phyloP scores from a whole-genome alignment of 1,139 yeast species.

The Geotrichum restrictum region DNA sequence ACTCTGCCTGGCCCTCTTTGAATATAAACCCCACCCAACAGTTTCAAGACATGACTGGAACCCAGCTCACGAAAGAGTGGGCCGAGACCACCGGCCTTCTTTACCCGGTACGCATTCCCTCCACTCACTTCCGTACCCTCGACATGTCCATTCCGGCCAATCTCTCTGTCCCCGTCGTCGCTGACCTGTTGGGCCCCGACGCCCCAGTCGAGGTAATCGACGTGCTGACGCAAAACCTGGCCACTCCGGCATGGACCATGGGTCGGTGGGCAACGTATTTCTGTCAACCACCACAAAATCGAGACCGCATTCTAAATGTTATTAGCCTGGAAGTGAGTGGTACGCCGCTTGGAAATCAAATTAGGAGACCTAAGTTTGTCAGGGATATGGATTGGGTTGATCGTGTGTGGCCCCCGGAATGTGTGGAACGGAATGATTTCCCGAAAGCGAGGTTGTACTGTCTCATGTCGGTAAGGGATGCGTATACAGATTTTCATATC shows the following conservation, averaged over 20 bases:
- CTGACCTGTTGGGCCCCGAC: conserved; percentile 60
- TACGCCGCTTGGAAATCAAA: conserved; percentile 48
- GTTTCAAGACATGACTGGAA: conserved; percentile 32
- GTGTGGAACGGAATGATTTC: conserved; percentile 33
- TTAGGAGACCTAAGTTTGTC: conserved; percentile 65
- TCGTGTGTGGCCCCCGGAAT: conserved; percentile 52
- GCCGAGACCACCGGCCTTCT: conserved; percentile 37
- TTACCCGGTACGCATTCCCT: conserved; percentile 43
- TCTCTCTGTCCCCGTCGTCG: conserved; percentile 54
- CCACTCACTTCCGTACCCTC: conserved; percentile 37
- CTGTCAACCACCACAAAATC: conserved; percentile 42
- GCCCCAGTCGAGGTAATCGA: conserved; percentile 80
- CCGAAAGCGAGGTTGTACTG: conserved; percentile 80
- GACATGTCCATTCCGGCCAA: conserved; percentile 45
- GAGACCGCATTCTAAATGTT: conserved; percentile 74
- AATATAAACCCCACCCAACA: conserved; percentile 16
- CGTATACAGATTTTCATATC: conserved; percentile 85
- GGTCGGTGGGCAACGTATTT: conserved; percentile 74
- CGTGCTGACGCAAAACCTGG: conserved; percentile 68
- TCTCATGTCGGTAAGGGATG: conserved; percentile 75
- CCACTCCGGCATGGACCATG: conserved; percentile 59
- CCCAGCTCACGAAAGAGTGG: conserved; percentile 42
- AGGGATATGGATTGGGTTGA: conserved; percentile 66
- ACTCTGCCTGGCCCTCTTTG: conserved; percentile 23
- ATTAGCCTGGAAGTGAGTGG: conserved; percentile 74